Percentiles rank a stretch among this genome's conserved stretches.
These are phyloP conservation scores for Aurinia saxatilis DNA, from an alignment of 345 rosid species.

Conservation along the genomic window DNA sequence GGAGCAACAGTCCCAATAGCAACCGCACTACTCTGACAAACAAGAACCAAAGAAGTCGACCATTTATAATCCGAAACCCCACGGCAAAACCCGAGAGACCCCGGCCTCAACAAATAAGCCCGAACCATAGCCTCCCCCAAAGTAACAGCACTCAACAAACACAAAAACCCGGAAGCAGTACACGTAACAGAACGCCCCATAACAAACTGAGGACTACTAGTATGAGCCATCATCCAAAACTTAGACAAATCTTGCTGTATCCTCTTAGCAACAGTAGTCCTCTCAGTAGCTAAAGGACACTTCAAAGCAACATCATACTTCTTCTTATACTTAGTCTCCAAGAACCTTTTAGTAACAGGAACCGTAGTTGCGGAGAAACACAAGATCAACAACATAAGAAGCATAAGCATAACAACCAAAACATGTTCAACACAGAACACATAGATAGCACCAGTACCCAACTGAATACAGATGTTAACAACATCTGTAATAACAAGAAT, in stretches of 20 bases:
- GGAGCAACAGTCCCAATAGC: conserved; percentile 66
- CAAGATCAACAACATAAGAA: not conserved
- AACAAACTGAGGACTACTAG: conserved; percentile 80
- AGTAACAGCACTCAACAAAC: conserved; percentile 49
- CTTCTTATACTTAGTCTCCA: not conserved
- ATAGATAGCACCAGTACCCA: conserved; percentile 73
- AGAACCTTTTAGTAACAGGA: not conserved
- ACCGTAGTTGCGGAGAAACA: conserved; percentile 12
- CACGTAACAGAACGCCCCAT: conserved; percentile 76
- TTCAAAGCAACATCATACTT: conserved; percentile 3
- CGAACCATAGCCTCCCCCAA: conserved; percentile 63
- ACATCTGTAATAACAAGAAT: conserved; percentile 64
- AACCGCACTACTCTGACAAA: conserved; percentile 55
- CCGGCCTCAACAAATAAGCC: conserved; percentile 44
- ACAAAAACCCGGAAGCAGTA: conserved; percentile 67
- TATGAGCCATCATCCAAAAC: conserved; percentile 91
- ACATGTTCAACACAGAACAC: conserved; percentile 55
- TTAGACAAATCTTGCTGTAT: conserved; percentile 20
- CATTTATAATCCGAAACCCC: conserved; percentile 83
- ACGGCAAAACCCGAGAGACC: conserved; percentile 47
- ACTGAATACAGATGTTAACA: conserved; percentile 66
- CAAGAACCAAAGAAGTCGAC: conserved; percentile 50
- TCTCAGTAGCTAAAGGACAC: conserved; percentile 15
- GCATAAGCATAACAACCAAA: conserved; percentile 17
- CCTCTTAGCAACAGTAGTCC: conserved; percentile 23